Conservation (phyloP, 345 rosid genomes). For the Moricandia moricandioides region DNA sequence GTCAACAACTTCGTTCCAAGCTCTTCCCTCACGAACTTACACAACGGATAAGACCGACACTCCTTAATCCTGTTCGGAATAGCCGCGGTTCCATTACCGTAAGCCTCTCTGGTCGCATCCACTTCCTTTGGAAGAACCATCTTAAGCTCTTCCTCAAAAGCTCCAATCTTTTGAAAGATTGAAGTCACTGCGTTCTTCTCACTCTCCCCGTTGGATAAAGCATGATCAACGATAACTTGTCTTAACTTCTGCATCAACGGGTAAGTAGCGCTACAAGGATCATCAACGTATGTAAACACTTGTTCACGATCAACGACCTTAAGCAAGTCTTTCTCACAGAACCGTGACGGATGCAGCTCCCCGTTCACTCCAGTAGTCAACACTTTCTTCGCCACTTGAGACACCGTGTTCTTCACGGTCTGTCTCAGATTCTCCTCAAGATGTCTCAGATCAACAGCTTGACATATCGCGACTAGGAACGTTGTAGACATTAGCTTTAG, state of each 20-base stretch:
- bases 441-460: slow-evolving; percentile 69
- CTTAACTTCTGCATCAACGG: slow-evolving; percentile 63
- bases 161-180: slow-evolving; percentile 59
- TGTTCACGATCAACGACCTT: slow-evolving; percentile 53
- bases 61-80: slow-evolving; percentile 58
- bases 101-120: slow-evolving; percentile 47
- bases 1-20: slow-evolving; percentile 52
- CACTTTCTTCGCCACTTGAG: slow-evolving; percentile 56
- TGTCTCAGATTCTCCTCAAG: slow-evolving; percentile 64
- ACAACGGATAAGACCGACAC: slow-evolving; percentile 71
- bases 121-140: slow-evolving; percentile 59
- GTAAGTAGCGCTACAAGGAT: slow-evolving; percentile 59
- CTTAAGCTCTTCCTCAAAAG: slow-evolving; percentile 58
- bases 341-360: slow-evolving; percentile 61
- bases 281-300: slow-evolving; percentile 56
- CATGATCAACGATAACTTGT: slow-evolving; percentile 61
- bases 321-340: slow-evolving; percentile 63
- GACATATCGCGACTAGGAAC: slow-evolving; percentile 61
- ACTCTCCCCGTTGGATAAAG: slow-evolving; percentile 47
- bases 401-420: slow-evolving; percentile 53
- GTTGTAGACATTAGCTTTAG: slow-evolving; percentile 74
- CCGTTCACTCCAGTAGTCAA: slow-evolving; percentile 51
- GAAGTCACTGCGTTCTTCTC: slow-evolving; percentile 54
- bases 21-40: slow-evolving; percentile 60
- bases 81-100: slow-evolving; percentile 42